Conservation (phyloP, 805 yeast genomes). For the Zygosaccharomyces siamensis region DNA sequence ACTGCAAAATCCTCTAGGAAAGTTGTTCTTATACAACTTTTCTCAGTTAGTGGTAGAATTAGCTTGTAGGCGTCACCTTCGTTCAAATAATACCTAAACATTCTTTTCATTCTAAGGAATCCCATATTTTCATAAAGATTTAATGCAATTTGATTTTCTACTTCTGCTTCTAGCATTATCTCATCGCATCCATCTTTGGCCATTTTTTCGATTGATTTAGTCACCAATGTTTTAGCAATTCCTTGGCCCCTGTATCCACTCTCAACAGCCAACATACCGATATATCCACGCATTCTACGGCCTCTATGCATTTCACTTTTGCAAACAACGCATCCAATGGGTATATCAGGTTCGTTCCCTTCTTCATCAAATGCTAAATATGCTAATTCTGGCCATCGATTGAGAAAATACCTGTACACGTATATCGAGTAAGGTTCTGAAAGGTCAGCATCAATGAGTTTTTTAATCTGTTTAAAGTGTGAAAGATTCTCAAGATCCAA, state of each 20-base stretch:
- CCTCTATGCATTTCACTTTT: constrained; percentile 74
- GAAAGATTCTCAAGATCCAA: constrained; percentile 25
- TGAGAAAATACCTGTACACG: constrained; percentile 84
- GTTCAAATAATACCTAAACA: constrained; percentile 82
- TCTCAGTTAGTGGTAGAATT: constrained; percentile 71
- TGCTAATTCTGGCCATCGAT: constrained; percentile 87
- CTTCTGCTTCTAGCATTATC: constrained; percentile 90
- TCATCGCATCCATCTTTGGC: constrained; percentile 69
- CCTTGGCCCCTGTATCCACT: constrained; percentile 69
- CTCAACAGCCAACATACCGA: constrained; percentile 92
- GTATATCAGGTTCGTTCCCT: constrained; percentile 26
- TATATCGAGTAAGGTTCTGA: constrained; percentile 93
- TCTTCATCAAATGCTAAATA: constrained; percentile 48
- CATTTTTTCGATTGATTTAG: constrained; percentile 60
- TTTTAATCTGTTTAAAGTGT: constrained; percentile 47
- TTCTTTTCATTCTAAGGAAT: constrained; percentile 65
- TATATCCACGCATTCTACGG: constrained; percentile 73
- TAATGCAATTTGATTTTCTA: constrained; percentile 67
- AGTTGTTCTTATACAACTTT: constrained; percentile 50
- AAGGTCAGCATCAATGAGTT: constrained; percentile 63
- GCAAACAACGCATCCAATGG: constrained; percentile 82
- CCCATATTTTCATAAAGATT: constrained; percentile 70
- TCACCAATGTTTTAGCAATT: constrained; percentile 71
- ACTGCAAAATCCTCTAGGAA: constrained; percentile 37
- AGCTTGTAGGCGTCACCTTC: constrained; percentile 90